Evolutionary conservation across 176 grass and related monocot species (phyloP).

Genomic region (Phyllostachys edulis): DNA sequence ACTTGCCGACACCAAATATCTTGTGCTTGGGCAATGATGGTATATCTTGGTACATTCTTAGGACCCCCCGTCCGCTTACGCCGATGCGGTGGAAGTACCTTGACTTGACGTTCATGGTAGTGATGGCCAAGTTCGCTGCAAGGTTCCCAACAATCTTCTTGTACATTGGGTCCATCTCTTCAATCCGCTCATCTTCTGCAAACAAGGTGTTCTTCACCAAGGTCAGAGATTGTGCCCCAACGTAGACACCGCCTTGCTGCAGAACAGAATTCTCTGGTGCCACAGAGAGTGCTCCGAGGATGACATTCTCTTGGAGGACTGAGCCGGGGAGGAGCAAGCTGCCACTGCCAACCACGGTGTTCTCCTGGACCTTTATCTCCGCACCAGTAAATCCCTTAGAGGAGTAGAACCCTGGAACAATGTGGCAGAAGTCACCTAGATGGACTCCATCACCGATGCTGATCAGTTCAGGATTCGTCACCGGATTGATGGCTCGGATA

Average conservation of each 20-base stretch:
- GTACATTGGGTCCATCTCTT: slow-evolving; percentile 60
- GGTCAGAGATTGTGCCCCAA: slow-evolving; percentile 43
- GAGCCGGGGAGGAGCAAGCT: slow-evolving; percentile 62
- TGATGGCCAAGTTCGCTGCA: slow-evolving; percentile 63
- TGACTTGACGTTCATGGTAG: slow-evolving; percentile 73
- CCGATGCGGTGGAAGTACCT: slow-evolving; percentile 80
- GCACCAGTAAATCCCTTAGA: slow-evolving; percentile 43
- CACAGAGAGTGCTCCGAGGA: slow-evolving; percentile 67
- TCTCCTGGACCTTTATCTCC: slow-evolving; percentile 50
- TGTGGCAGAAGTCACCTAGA: slow-evolving; percentile 67
- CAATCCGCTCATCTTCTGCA: slow-evolving; percentile 55
- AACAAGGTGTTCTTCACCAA: slow-evolving; percentile 65
- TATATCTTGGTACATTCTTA: slow-evolving; percentile 53
- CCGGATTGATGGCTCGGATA: slow-evolving; percentile 65
- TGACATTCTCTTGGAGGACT: slow-evolving; percentile 62
- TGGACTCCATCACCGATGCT: slow-evolving; percentile 65
- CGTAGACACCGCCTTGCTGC: slow-evolving; percentile 53
- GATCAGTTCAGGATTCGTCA: slow-evolving; percentile 47
- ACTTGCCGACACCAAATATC: slow-evolving; percentile 50
- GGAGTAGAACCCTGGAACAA: slow-evolving; percentile 58
- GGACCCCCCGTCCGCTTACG: slow-evolving; percentile 47
- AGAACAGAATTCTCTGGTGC: slow-evolving; percentile 56
- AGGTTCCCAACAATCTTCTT: slow-evolving; percentile 69
- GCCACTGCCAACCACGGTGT: slow-evolving; percentile 59
- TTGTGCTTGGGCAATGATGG: slow-evolving; percentile 56